Evolutionary conservation across 306 rosid genomes (phyloP).

Genomic region (Sindora glabra): DNA sequence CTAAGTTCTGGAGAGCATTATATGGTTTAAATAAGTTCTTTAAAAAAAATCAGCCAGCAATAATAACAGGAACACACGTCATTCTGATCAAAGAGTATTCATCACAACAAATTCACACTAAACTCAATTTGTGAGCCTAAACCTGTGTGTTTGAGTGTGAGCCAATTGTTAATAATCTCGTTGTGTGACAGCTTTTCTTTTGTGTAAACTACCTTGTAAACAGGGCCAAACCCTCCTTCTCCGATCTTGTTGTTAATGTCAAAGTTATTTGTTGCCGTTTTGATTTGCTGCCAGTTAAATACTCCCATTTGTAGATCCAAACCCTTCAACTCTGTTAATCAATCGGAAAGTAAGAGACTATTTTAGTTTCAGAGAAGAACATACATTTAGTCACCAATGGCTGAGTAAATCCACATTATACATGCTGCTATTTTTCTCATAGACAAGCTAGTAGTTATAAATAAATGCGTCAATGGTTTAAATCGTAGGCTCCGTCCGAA

Average conservation of each 20-base stretch:
- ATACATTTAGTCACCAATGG: neutral
- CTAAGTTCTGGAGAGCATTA: neutral
- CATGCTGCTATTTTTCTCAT: neutral
- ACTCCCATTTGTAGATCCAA: neutral
- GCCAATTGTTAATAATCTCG: too few relatives aligned
- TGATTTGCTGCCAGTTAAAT: too few relatives aligned
- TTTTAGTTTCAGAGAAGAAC: too few relatives aligned
- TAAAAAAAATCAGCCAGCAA: neutral
- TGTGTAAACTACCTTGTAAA: neutral
- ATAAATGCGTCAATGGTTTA: neutral
- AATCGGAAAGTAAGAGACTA: neutral
- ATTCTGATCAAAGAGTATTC: neutral
- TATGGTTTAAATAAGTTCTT: neutral
- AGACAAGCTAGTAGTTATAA: neutral
- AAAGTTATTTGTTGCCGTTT: too few relatives aligned
- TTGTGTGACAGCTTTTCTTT: too few relatives aligned
- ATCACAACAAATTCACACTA: neutral
- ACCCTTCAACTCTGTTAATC: conserved; percentile 18
- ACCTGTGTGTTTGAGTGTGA: too few relatives aligned
- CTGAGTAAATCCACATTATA: neutral
- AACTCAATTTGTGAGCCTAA: too few relatives aligned
- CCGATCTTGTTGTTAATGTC: conserved; percentile 15
- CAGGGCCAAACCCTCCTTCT: conserved; percentile 33
- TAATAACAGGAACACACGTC: neutral
- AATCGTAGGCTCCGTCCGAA: too few relatives aligned